Conservation (phyloP, 208 protist species). For the Trichomonas tenax region DNA sequence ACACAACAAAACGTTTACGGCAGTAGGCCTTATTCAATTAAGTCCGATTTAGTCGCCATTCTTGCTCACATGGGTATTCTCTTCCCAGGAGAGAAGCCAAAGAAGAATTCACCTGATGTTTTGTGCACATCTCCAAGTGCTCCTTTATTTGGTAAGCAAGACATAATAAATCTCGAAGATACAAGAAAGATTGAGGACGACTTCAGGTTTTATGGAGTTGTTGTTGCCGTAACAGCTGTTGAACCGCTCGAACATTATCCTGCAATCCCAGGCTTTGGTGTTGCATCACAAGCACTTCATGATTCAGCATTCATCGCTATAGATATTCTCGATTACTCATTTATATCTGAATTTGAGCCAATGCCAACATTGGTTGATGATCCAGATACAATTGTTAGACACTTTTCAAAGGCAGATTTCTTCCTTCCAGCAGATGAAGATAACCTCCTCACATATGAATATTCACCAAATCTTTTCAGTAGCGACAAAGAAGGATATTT, state of each 20-base stretch:
- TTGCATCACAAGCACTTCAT: not conserved
- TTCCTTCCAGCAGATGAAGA: not conserved
- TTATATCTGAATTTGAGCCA: constrained; percentile 12
- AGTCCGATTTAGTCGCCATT: not conserved
- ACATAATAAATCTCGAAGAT: not conserved
- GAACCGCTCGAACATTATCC: not conserved
- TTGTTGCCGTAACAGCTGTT: not conserved
- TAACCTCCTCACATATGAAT: not conserved
- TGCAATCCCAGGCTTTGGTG: not conserved
- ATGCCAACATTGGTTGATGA: not conserved
- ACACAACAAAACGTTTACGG: not conserved
- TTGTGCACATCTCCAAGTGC: not conserved
- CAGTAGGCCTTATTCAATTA: not conserved
- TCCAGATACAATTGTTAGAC: not conserved
- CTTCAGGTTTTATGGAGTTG: not conserved
- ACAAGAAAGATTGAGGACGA: not conserved
- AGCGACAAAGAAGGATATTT: not conserved
- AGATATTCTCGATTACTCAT: not conserved
- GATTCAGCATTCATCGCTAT: not conserved
- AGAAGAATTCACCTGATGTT: not conserved
- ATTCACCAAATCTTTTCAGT: not conserved
- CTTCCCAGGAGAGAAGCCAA: not conserved
- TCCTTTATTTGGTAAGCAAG: not conserved
- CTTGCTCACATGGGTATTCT: not conserved
- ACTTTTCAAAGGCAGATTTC: not conserved